phyloP scores from a whole-genome alignment of 768 basidiomycete genomes.

The Lentinus tigrinus region DNA sequence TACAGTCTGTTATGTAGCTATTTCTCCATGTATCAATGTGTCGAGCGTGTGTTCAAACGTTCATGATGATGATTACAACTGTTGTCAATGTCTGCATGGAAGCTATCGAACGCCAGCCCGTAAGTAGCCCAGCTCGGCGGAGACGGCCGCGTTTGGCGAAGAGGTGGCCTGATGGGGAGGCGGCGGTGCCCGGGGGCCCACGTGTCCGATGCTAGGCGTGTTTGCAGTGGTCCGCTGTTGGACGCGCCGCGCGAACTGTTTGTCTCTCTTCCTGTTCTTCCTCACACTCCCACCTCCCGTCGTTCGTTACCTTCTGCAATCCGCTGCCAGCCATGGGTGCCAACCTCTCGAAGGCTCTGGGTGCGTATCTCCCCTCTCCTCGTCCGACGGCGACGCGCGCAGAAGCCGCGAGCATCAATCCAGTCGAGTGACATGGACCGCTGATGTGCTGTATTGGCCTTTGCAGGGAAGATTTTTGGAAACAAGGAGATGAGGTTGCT shows the following conservation, averaged over 20 bases:
- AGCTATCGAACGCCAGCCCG: no score
- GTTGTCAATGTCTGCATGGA: no score
- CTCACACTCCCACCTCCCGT: slow-evolving; percentile 37
- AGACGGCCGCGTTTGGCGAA: background rate
- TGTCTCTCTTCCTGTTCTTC: slow-evolving; percentile 21
- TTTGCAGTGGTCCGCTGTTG: background rate
- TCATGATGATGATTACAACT: no score
- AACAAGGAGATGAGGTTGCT: slow-evolving; percentile 99
- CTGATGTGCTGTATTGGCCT: slow-evolving; percentile 2
- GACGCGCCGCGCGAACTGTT: slow-evolving; percentile 13
- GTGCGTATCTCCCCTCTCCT: slow-evolving; percentile 37
- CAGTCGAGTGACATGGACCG: slow-evolving; percentile 2
- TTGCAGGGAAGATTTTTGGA: slow-evolving; percentile 85
- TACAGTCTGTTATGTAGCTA: slow-evolving; percentile 18
- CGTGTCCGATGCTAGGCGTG: background rate
- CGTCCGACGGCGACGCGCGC: background rate
- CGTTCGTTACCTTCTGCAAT: slow-evolving; percentile 58
- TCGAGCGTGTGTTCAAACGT: no score
- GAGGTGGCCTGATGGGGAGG: background rate
- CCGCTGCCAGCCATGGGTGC: slow-evolving; percentile 64
- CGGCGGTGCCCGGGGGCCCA: background rate
- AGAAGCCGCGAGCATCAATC: background rate
- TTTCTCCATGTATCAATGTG: slow-evolving; percentile 13
- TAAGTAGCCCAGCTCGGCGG: no score
- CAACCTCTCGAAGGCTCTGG: slow-evolving; percentile 82